Conservation (phyloP, 129 eudicot genomes). For the Artemisia annua region DNA sequence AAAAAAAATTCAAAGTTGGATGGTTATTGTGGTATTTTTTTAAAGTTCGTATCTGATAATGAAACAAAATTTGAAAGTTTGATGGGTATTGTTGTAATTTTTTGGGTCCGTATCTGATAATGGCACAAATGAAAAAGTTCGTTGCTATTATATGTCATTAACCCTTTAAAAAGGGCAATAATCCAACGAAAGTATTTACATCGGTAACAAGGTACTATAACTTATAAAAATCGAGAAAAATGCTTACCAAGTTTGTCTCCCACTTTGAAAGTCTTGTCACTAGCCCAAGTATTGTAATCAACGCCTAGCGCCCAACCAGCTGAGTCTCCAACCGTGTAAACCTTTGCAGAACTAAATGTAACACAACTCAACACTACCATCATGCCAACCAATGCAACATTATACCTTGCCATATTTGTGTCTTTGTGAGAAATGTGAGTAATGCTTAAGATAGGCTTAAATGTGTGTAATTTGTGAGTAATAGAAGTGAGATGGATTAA, state of each 20-base stretch:
- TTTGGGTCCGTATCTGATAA: too few relatives aligned
- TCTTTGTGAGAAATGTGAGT: conserved; percentile 22
- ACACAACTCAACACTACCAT: conserved; percentile 20
- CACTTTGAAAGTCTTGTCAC: conserved; percentile 47
- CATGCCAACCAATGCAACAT: conserved; percentile 8
- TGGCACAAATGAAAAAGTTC: too few relatives aligned
- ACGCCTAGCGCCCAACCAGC: conserved; percentile 57
- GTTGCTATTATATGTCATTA: too few relatives aligned
- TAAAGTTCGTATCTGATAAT: too few relatives aligned
- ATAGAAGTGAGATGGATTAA: conserved; percentile 5
- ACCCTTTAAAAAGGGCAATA: too few relatives aligned
- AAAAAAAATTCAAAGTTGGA: too few relatives aligned
- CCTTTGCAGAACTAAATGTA: conserved; percentile 34
- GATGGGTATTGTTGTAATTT: too few relatives aligned
- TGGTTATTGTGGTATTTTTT: too few relatives aligned
- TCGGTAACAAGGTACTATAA: too few relatives aligned
- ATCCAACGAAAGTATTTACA: too few relatives aligned
- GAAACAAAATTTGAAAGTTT: too few relatives aligned
- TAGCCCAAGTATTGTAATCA: conserved; percentile 62
- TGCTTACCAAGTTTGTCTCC: conserved; percentile 67
- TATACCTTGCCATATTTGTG: conserved; percentile 25
- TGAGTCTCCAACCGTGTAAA: conserved; percentile 64
- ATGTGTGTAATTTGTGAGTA: conserved; percentile 12
- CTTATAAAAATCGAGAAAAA: not conserved
- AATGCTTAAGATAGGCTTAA: not conserved